Evolutionary conservation across 495 filamentous ascomycete species (phyloP).

Genomic region (Hypoxylon intermedium): DNA sequence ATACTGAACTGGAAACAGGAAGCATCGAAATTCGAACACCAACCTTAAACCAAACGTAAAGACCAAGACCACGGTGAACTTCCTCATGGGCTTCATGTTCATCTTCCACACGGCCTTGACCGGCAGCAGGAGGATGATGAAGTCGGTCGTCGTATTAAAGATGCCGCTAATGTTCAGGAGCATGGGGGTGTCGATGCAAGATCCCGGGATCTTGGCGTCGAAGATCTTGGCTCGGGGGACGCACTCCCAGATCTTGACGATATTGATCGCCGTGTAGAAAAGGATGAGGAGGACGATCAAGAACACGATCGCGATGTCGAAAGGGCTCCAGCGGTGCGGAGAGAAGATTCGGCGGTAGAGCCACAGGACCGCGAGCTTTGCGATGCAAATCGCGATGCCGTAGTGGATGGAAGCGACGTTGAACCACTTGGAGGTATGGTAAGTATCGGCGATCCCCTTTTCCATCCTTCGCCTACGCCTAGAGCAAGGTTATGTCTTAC

Average conservation of each 20-base stretch:
- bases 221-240: conserved; percentile 3
- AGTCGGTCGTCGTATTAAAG: conserved; percentile 18
- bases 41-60: conserved; percentile 31
- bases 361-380: conserved; percentile 50
- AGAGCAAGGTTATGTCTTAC: too few relatives aligned
- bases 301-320: conserved; percentile 41
- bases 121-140: conserved; percentile 13
- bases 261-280: neutral
- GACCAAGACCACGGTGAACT: conserved; percentile 9
- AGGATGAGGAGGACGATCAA: conserved; percentile 40
- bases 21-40: neutral
- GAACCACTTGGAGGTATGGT: too few relatives aligned
- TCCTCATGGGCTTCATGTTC: conserved; percentile 4
- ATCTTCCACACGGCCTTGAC: conserved; percentile 19
- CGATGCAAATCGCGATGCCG: conserved; percentile 43
- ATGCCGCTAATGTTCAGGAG: conserved; percentile 11
- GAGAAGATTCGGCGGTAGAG: conserved; percentile 50
- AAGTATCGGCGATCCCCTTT: too few relatives aligned
- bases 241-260: conserved; percentile 5
- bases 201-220: neutral
- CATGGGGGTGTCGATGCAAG: neutral
- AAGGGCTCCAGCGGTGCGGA: conserved; percentile 33
- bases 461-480: too few relatives aligned
- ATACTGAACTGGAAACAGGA: neutral
- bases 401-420: conserved; percentile 48